A percentile compares a stretch with the other conserved stretches of the same genome.
Evolutionary conservation across 2,329 filamentous ascomycete genomes (phyloP).

Genomic region (Penicillium sp.): DNA sequence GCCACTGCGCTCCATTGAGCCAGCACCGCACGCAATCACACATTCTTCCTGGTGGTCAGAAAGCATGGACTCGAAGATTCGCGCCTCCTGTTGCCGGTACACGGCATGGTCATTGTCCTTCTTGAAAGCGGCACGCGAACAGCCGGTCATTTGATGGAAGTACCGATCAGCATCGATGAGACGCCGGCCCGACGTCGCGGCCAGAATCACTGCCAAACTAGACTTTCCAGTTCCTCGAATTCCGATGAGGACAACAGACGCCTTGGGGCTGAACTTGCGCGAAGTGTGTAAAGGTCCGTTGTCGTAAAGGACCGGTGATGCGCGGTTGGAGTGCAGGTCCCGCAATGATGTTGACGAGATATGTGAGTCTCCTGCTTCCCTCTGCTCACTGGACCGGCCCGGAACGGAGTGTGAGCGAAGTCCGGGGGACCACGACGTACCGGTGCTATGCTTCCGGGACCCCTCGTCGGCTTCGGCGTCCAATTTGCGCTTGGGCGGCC

Average conservation of each 20-base stretch:
- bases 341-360: conserved; percentile 19
- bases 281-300: conserved; percentile 25
- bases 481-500: conserved; percentile 34
- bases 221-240: conserved; percentile 74
- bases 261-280: conserved; percentile 55
- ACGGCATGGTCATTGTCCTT: conserved; percentile 60
- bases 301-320: conserved; percentile 29
- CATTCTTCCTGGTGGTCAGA: conserved; percentile 58
- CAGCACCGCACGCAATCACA: conserved; percentile 69
- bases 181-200: conserved; percentile 65
- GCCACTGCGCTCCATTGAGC: conserved; percentile 64
- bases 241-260: conserved; percentile 70
- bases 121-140: conserved; percentile 63
- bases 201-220: conserved; percentile 71
- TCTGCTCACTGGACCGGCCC: conserved; percentile 18
- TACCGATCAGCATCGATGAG: conserved; percentile 67
- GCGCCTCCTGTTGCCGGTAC: conserved; percentile 63
- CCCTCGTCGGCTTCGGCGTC: conserved; percentile 24
- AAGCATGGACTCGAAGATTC: conserved; percentile 61
- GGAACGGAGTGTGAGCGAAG: conserved; percentile 8
- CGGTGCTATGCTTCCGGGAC: conserved; percentile 14
- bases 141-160: conserved; percentile 64
- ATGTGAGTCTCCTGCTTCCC: conserved; percentile 20
- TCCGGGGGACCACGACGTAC: neutral
- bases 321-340: conserved; percentile 28